These are phyloP conservation scores for Amanita inopinata DNA, from an alignment of 768 basidiomycete species.

Conservation along the genomic window DNA sequence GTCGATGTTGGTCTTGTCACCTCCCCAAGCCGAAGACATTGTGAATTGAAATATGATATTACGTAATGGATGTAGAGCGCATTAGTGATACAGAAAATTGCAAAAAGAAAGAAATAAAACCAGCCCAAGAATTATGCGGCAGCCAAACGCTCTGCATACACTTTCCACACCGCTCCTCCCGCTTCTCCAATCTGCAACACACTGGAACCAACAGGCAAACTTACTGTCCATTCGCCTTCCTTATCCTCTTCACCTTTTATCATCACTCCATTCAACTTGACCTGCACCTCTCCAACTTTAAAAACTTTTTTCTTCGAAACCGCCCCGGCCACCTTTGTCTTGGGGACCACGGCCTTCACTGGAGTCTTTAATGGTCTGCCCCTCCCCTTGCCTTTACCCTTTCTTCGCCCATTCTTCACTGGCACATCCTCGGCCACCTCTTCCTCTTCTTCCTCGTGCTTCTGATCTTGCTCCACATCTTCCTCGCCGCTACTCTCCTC, in stretches of 20 bases:
- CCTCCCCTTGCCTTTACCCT: constrained; percentile 28
- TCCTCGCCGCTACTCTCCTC: constrained; percentile 50
- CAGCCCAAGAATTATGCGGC: constrained; percentile 8
- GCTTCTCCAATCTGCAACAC: constrained; percentile 67
- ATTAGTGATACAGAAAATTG: background rate
- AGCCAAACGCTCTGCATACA: constrained; percentile 45
- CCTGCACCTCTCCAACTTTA: constrained; percentile 48
- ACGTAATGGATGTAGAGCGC: constrained; percentile 3
- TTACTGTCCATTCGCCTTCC: constrained; percentile 52
- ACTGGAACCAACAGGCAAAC: constrained; percentile 47
- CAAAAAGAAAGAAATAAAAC: background rate
- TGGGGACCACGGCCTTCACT: constrained; percentile 20
- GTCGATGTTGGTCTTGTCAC: background rate
- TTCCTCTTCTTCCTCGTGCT: constrained; percentile 33
- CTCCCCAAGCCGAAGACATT: background rate
- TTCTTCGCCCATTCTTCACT: constrained; percentile 35
- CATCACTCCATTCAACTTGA: constrained; percentile 52
- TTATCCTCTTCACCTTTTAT: constrained; percentile 36
- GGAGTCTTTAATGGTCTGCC: constrained; percentile 28
- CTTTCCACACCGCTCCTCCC: constrained; percentile 61
- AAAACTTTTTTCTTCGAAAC: constrained; percentile 32
- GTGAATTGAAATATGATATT: background rate
- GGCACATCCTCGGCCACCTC: constrained; percentile 35
- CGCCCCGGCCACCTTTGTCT: constrained; percentile 17
- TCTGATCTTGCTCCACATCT: constrained; percentile 29